Conservation (phyloP, 2,329 filamentous ascomycete species). For the Leptographium flavum region DNA sequence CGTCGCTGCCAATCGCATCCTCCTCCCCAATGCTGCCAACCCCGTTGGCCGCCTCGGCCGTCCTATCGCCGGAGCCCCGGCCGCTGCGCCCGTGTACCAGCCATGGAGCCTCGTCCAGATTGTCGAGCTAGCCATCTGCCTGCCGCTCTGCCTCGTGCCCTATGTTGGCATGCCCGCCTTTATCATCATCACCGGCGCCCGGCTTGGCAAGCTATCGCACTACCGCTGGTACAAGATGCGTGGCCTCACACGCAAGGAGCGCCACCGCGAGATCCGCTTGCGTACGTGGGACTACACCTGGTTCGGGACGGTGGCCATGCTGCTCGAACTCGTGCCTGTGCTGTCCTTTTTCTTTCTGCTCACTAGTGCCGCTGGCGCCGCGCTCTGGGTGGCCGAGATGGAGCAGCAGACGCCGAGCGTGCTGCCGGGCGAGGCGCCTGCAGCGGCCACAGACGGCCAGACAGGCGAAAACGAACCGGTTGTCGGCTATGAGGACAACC, state of each 20-base stretch:
- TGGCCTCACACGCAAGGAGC: slow-evolving; percentile 58
- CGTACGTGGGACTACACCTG: slow-evolving; percentile 75
- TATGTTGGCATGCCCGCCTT: slow-evolving; percentile 74
- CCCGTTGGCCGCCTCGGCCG: slow-evolving; percentile 72
- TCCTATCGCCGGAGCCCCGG: too few species aligned
- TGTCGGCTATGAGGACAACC: slow-evolving; percentile 15
- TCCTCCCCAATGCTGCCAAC: slow-evolving; percentile 53
- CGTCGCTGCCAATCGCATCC: slow-evolving; percentile 49
- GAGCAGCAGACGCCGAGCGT: slow-evolving; percentile 28
- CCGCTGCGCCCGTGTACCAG: slow-evolving; percentile 60
- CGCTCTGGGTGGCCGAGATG: slow-evolving; percentile 70
- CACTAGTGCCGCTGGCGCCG: slow-evolving; percentile 72
- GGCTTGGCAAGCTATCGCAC: slow-evolving; percentile 77
- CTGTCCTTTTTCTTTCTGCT: slow-evolving; percentile 90
- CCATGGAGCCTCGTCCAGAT: slow-evolving; percentile 90
- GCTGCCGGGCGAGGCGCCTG: neutral
- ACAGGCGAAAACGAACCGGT: slow-evolving; percentile 17
- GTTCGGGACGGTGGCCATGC: slow-evolving; percentile 68
- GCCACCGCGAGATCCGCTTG: slow-evolving; percentile 52
- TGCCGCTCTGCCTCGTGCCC: slow-evolving; percentile 80
- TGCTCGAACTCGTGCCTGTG: slow-evolving; percentile 76
- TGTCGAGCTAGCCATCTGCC: slow-evolving; percentile 61
- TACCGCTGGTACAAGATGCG: slow-evolving; percentile 80
- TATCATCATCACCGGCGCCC: slow-evolving; percentile 72
- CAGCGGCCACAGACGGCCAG: slow-evolving; percentile 22